A percentile compares a stretch with the other conserved stretches of the same genome.
Conservation (phyloP, 108 stramenopile genomes). For the Nitzschia sp. region DNA sequence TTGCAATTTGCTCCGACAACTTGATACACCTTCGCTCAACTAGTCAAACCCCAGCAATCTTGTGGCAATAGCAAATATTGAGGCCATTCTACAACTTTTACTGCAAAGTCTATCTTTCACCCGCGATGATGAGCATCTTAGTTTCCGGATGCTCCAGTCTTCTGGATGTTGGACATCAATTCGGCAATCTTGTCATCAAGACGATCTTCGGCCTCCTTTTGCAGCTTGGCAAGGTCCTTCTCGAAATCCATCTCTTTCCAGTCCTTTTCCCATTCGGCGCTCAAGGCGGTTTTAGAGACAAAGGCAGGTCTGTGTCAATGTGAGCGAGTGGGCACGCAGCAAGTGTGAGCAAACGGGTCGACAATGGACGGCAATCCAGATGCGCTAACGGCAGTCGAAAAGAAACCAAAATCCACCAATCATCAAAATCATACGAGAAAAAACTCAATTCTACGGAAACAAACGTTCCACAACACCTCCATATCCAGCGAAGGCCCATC, state of each 20-base stretch:
- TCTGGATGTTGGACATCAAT: constrained; percentile 75
- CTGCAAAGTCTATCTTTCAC: constrained; percentile 4
- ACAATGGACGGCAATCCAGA: constrained; percentile 25
- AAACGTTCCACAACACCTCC: background rate
- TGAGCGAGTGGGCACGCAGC: constrained; percentile 8
- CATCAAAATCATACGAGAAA: no score
- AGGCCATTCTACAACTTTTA: constrained; percentile 8
- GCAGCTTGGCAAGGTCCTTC: constrained; percentile 64
- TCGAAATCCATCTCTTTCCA: constrained; percentile 75
- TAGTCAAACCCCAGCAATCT: no score
- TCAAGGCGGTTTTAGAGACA: constrained; percentile 20
- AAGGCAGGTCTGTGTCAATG: constrained; percentile 23
- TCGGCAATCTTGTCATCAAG: constrained; percentile 79
- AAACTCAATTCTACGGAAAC: background rate
- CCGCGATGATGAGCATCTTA: constrained; percentile 1
- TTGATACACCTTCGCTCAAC: no score
- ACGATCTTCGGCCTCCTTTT: constrained; percentile 82
- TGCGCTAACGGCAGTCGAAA: constrained; percentile 71
- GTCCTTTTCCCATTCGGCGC: constrained; percentile 46
- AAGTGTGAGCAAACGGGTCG: constrained; percentile 1
- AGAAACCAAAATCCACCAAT: no score
- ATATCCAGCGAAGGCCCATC: background rate
- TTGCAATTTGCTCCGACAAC: no score
- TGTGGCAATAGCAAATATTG: background rate
- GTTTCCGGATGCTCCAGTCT: constrained; percentile 32